phyloP scores from a whole-genome alignment of 768 basidiomycete genomes.

The Leccinum rimulosum region DNA sequence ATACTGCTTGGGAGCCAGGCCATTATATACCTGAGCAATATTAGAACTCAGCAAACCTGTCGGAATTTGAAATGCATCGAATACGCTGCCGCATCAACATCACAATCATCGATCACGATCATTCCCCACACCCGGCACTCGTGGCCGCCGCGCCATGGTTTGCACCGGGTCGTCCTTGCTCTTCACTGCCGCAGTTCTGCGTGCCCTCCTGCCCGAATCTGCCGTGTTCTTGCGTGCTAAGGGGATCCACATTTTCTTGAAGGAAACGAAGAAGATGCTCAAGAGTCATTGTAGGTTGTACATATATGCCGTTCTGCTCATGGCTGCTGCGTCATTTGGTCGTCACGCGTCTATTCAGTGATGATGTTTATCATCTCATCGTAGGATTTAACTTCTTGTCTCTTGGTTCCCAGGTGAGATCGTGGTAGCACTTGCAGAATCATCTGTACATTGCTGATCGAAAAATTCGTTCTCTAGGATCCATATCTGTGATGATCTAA shows the following conservation, averaged over 20 bases:
- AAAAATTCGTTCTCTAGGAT: slow-evolving; percentile 40
- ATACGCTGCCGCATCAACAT: slow-evolving; percentile 28
- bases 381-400: slow-evolving; percentile 74
- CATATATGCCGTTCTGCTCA: slow-evolving; percentile 79
- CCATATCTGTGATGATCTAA: slow-evolving; percentile 66
- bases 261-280: slow-evolving; percentile 76
- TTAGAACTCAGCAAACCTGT: too few species aligned
- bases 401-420: slow-evolving; percentile 61
- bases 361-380: neutral
- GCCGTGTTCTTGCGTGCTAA: slow-evolving; percentile 46
- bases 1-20: too few species aligned
- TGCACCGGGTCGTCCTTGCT: slow-evolving; percentile 76
- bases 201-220: too few species aligned
- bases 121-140: slow-evolving; percentile 35
- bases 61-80: too few species aligned
- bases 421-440: neutral
- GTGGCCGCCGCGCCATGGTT: slow-evolving; percentile 74
- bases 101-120: slow-evolving; percentile 24
- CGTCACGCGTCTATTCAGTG: neutral
- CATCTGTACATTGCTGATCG: neutral
- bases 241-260: slow-evolving; percentile 67
- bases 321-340: slow-evolving; percentile 48
- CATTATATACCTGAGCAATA: too few species aligned
- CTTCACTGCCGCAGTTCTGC: slow-evolving; percentile 60
- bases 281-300: slow-evolving; percentile 79